phyloP scores from a whole-genome alignment of 805 yeast genomes.

The Dipodascus albidus region DNA sequence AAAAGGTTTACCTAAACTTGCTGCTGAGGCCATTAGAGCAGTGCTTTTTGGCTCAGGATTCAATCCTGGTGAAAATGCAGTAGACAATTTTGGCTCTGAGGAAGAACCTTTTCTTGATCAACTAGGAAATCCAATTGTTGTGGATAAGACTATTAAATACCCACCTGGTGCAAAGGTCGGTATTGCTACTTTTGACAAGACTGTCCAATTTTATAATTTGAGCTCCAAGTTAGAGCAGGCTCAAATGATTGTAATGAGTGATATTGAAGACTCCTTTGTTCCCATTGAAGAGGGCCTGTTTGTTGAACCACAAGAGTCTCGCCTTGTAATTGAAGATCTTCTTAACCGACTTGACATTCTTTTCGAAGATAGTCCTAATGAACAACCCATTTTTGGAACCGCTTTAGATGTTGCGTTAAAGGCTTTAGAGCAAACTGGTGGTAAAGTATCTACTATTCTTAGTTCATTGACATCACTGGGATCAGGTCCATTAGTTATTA shows the following conservation, averaged over 20 bases:
- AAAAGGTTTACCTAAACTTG: slow-evolving; percentile 47
- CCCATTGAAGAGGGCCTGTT: slow-evolving; percentile 69
- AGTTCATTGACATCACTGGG: slow-evolving; percentile 71
- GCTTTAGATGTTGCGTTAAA: slow-evolving; percentile 64
- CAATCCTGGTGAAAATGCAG: not conserved
- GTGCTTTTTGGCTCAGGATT: slow-evolving; percentile 32
- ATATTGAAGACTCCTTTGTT: slow-evolving; percentile 67
- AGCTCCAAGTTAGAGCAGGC: slow-evolving; percentile 44
- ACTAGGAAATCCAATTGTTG: slow-evolving; percentile 17
- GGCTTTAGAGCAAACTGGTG: slow-evolving; percentile 36
- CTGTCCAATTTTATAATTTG: slow-evolving; percentile 62
- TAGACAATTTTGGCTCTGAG: not conserved
- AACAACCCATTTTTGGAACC: slow-evolving; percentile 69
- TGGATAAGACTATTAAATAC: not conserved
- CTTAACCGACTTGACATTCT: slow-evolving; percentile 47
- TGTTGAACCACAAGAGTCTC: slow-evolving; percentile 63
- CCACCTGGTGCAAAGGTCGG: slow-evolving; percentile 45
- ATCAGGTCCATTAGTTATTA: slow-evolving; percentile 43
- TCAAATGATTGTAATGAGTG: slow-evolving; percentile 50
- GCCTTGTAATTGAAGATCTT: slow-evolving; percentile 52
- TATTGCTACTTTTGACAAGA: slow-evolving; percentile 64
- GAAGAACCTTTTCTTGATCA: slow-evolving; percentile 9
- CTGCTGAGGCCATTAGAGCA: slow-evolving; percentile 59
- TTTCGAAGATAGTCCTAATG: slow-evolving; percentile 27
- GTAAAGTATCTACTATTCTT: slow-evolving; percentile 63